A percentile compares a stretch with the other conserved stretches of the same genome.
Conservation (phyloP, 2,329 filamentous ascomycete species). For the Tolypocladium nubicola region DNA sequence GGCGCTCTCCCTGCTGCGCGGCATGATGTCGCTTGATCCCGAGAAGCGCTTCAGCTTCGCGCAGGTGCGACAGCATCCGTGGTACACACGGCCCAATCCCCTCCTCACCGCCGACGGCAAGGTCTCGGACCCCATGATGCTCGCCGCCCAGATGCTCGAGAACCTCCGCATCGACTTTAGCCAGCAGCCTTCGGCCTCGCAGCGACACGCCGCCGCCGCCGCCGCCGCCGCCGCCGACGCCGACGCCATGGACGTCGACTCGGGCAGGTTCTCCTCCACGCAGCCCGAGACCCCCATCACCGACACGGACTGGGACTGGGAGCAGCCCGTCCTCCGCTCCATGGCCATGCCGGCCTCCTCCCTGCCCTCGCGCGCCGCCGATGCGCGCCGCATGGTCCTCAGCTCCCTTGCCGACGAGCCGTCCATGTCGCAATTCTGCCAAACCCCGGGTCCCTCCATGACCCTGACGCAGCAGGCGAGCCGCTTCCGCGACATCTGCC, state of each 20-base stretch:
- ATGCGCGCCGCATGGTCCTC: constrained; percentile 32
- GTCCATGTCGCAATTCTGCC: constrained; percentile 75
- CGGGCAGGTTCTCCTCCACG: constrained; percentile 58
- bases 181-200: constrained; percentile 47
- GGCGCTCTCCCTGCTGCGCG: constrained; percentile 72
- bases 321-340: constrained; percentile 55
- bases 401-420: constrained; percentile 76
- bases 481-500: constrained; percentile 83
- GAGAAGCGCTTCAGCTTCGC: constrained; percentile 71
- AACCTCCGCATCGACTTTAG: constrained; percentile 81
- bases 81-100: constrained; percentile 79
- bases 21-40: constrained; percentile 82
- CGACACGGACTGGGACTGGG: constrained; percentile 80
- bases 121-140: constrained; percentile 64
- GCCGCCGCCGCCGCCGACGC: too few species aligned
- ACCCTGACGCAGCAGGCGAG: constrained; percentile 83
- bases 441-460: constrained; percentile 66
- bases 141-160: constrained; percentile 94
- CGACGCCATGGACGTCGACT: constrained; percentile 64
- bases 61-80: constrained; percentile 81
- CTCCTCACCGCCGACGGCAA: constrained; percentile 66
- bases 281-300: constrained; percentile 71
- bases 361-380: constrained; percentile 18
- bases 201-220: constrained; percentile 17
- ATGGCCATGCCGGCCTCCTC: constrained; percentile 29